Evolutionary conservation across 2,329 filamentous ascomycete genomes (phyloP), one percentile per base, ranked within the genome.

Genomic region (Colletotrichum costaricense): DNA sequence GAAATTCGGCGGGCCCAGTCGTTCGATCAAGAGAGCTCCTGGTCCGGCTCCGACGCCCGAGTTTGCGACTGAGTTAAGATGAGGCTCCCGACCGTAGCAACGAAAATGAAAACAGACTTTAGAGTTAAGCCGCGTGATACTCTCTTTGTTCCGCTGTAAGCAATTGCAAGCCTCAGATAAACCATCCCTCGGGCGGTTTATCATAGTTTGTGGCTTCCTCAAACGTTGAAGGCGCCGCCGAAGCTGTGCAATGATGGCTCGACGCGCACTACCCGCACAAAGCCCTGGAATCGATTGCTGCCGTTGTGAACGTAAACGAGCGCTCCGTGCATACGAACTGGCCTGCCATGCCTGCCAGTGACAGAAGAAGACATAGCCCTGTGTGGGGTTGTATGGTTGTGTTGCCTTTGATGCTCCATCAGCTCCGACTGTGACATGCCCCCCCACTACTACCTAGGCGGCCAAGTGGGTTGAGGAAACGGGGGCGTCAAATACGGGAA

Each of bases 31-130:
- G n/a, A 42, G 38, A 54, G 33, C 38, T 54, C 19, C 14, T 22
- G 30, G 57, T 33, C 59, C 65, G 54, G 69, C 46, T 60, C 55
- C 59, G 60, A 73, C 49, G 60, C 65, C 54, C 22, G 35, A 22
- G 22, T 16, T 42, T 16, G 33, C 49, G 49, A 55, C 59, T 56
- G 66, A 59, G 58, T 64, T 55, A 70, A 65, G 60, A 56, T 70
- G 70, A 64, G 70, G 70, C 70, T 73, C 70, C 55, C 63, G 65
- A 24, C 67, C 55, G 55, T 73, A 30, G 70, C 70, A 70, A 73
- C 70, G 67, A 55, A 8, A 42, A 38, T 22, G 7, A 60, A 68
- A 68, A 69, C 57, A 64, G 42, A 65, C 59, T 30, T 73, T 56
- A 56, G 28, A 60, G 42, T 60, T 69, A 38, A 52, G 67, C 66